Evolutionary conservation across 345 rosid species (phyloP).

Genomic region (Aurinia saxatilis): DNA sequence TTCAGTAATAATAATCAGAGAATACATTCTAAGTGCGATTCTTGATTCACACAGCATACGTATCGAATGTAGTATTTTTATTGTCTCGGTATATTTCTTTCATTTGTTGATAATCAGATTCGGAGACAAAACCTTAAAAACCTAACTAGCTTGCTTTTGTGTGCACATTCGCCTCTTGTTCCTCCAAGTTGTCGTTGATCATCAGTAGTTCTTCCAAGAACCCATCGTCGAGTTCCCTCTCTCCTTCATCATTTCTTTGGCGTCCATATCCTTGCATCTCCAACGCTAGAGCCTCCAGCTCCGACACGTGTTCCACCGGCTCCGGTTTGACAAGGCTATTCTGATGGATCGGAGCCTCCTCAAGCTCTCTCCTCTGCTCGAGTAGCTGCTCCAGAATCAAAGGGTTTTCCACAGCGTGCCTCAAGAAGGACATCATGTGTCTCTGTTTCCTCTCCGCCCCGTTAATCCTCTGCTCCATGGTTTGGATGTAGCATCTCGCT

Average conservation of each 20-base stretch:
- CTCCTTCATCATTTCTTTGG: conserved; percentile 24
- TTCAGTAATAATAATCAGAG: no score
- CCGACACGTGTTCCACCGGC: conserved; percentile 51
- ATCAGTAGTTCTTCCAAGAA: conserved; percentile 67
- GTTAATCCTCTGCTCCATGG: conserved; percentile 60
- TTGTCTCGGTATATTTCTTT: neutral
- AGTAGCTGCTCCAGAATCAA: conserved; percentile 48
- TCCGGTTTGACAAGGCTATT: conserved; percentile 36
- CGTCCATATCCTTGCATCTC: conserved; percentile 75
- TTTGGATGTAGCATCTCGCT: conserved; percentile 47
- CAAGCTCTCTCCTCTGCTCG: conserved; percentile 46
- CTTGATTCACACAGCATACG: no score
- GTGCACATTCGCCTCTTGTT: conserved; percentile 42
- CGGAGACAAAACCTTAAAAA: conserved; percentile 41
- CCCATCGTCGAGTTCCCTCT: conserved; percentile 41
- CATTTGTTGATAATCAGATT: neutral
- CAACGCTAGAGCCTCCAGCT: conserved; percentile 75
- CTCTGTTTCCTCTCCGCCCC: conserved; percentile 73
- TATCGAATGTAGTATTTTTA: no score
- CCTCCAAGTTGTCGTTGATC: conserved; percentile 26
- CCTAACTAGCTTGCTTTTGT: conserved; percentile 41
- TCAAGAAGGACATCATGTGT: conserved; percentile 84
- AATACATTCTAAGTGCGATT: no score
- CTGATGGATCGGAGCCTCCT: conserved; percentile 38
- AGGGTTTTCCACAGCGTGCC: conserved; percentile 63